phyloP scores from a whole-genome alignment of 2,329 filamentous ascomycete species.

The Venturia oleaginea region DNA sequence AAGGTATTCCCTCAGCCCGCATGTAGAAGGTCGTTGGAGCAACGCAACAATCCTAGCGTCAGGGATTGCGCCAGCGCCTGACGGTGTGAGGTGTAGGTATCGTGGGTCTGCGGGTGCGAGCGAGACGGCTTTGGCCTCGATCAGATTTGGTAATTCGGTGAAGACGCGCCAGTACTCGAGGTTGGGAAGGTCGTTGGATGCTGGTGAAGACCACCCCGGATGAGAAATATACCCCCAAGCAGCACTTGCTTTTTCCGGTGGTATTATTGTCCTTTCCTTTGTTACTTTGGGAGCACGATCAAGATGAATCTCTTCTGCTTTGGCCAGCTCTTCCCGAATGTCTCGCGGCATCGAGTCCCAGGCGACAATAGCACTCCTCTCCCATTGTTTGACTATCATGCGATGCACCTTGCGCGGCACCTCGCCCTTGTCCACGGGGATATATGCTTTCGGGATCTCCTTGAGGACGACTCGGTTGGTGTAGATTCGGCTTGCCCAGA shows the following conservation, averaged over 20 bases:
- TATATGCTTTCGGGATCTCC: conserved; percentile 76
- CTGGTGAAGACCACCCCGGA: conserved; percentile 78
- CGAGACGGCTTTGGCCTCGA: conserved; percentile 88
- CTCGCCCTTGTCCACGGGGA: conserved; percentile 79
- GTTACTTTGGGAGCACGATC: conserved; percentile 8
- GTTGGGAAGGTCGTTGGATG: conserved; percentile 62
- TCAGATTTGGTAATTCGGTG: conserved; percentile 74
- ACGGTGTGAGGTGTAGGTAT: conserved; percentile 19
- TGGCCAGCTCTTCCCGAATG: conserved; percentile 32
- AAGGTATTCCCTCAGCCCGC: conserved; percentile 74
- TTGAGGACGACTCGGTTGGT: conserved; percentile 71
- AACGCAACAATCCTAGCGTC: conserved; percentile 61
- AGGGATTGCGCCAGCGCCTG: conserved; percentile 33
- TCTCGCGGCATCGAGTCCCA: conserved; percentile 67
- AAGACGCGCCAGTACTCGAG: conserved; percentile 79
- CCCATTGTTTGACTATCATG: conserved; percentile 64
- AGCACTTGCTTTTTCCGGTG: conserved; percentile 32
- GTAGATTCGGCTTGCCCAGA: conserved; percentile 79
- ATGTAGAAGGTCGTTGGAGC: conserved; percentile 59
- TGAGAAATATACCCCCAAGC: conserved; percentile 82
- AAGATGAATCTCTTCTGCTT: conserved; percentile 18
- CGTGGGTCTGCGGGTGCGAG: conserved; percentile 56
- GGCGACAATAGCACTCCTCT: conserved; percentile 70
- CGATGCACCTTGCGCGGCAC: conserved; percentile 64
- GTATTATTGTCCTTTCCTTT: conserved; percentile 22